Evolutionary conservation across 192 early-diverging fungal genomes (phyloP).

Genomic region (Podila epicladia): DNA sequence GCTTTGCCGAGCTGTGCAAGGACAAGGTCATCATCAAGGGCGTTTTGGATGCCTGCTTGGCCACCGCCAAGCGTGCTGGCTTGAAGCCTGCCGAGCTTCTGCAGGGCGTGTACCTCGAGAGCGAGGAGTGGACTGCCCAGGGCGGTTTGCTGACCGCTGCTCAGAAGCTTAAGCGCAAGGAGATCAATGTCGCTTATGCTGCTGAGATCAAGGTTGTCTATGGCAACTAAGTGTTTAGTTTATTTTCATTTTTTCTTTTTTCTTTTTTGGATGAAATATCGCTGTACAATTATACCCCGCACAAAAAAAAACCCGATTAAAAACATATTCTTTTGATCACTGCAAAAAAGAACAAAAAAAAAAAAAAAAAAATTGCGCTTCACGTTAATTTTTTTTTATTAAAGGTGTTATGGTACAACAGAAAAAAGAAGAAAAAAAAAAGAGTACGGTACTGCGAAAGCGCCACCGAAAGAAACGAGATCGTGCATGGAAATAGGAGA

Average conservation of each 20-base stretch:
- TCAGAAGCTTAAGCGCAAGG: slow-evolving; percentile 86
- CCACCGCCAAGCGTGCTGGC: slow-evolving; percentile 63
- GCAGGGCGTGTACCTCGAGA: slow-evolving; percentile 67
- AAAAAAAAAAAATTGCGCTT: too few relatives aligned
- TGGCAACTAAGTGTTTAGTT: neutral
- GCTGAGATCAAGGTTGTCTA: slow-evolving; percentile 63
- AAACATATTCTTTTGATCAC: too few relatives aligned
- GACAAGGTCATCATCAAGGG: slow-evolving; percentile 56
- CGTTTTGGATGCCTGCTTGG: slow-evolving; percentile 51
- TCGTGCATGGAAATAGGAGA: too few relatives aligned
- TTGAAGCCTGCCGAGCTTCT: slow-evolving; percentile 80
- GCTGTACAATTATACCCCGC: too few relatives aligned
- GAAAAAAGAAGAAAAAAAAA: too few relatives aligned
- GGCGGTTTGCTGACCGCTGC: slow-evolving; percentile 88
- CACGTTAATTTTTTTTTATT: too few relatives aligned
- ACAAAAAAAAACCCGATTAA: too few relatives aligned
- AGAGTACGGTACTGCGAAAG: too few relatives aligned
- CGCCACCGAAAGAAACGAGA: too few relatives aligned
- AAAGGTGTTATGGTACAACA: too few relatives aligned
- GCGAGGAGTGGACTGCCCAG: slow-evolving; percentile 90
- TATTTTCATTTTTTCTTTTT: neutral
- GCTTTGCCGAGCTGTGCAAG: slow-evolving; percentile 60
- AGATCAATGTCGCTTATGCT: slow-evolving; percentile 72
- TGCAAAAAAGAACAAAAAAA: too few relatives aligned
- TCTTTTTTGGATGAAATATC: neutral